phyloP scores from a whole-genome alignment of 768 basidiomycete species.

The Boletus edulis region DNA sequence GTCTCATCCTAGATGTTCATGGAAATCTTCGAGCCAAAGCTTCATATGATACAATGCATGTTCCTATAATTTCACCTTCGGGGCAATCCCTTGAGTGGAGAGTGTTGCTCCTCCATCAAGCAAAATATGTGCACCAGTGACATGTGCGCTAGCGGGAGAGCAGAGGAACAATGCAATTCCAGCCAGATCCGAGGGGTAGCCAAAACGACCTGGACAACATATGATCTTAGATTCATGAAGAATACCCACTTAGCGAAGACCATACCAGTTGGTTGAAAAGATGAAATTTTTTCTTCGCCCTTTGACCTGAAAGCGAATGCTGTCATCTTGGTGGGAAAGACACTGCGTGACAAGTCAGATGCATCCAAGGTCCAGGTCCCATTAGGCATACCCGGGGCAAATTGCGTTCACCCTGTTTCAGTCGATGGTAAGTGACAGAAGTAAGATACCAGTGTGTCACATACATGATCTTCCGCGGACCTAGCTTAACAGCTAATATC shows the following conservation, averaged over 20 bases:
- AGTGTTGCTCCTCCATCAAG: constrained; percentile 62
- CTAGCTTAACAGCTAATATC: constrained; percentile 65
- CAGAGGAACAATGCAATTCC: constrained; percentile 69
- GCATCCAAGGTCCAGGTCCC: not conserved
- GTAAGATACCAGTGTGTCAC: constrained; percentile 24
- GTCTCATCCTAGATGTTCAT: not conserved
- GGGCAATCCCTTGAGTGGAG: constrained; percentile 20
- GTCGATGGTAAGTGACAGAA: not conserved
- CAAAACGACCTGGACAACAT: constrained; percentile 54
- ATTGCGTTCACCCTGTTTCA: constrained; percentile 74
- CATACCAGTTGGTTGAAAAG: constrained; percentile 63
- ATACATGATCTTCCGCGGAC: constrained; percentile 59
- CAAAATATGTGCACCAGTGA: constrained; percentile 71
- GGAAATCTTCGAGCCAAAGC: not conserved
- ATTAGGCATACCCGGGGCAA: constrained; percentile 60
- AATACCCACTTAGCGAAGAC: not conserved
- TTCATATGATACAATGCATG: not conserved
- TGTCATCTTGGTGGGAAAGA: constrained; percentile 87
- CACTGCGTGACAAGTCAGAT: constrained; percentile 31
- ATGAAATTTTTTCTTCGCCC: constrained; percentile 51
- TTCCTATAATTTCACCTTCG: constrained; percentile 24
- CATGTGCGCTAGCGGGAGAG: constrained; percentile 68
- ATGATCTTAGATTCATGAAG: not conserved
- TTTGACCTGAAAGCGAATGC: constrained; percentile 58
- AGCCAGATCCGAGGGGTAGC: constrained; percentile 63